Conservation (phyloP, 768 basidiomycete genomes). For the Austroboletus festivus region DNA sequence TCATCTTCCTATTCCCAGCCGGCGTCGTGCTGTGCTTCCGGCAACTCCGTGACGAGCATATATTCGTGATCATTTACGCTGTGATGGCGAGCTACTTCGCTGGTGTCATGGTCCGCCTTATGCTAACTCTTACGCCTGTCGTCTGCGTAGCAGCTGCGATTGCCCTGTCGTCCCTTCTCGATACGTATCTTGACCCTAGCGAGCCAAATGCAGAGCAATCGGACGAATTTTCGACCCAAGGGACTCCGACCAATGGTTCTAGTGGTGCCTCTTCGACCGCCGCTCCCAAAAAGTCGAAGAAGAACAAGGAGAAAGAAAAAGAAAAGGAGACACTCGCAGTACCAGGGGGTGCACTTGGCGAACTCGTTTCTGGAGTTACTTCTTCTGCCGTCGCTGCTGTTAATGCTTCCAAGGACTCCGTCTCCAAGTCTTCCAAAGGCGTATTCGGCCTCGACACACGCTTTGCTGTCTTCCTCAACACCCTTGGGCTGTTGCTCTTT, state of each 20-base stretch:
- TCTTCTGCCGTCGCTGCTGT: slow-evolving; percentile 31
- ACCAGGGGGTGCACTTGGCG: slow-evolving; percentile 36
- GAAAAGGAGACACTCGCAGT: slow-evolving; percentile 43
- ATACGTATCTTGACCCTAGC: slow-evolving; percentile 84
- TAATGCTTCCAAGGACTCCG: slow-evolving; percentile 4
- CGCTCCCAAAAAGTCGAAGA: slow-evolving; percentile 45
- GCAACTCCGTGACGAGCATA: slow-evolving; percentile 90
- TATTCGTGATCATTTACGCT: slow-evolving; percentile 98
- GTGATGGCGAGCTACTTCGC: slow-evolving; percentile 97
- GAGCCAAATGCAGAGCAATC: slow-evolving; percentile 49
- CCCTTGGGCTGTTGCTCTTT: slow-evolving; percentile 74
- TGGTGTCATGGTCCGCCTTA: slow-evolving; percentile 98
- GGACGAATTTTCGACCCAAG: slow-evolving; percentile 8
- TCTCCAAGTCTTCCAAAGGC: slow-evolving; percentile 41
- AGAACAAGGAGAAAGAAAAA: slow-evolving; percentile 42
- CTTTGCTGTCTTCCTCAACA: slow-evolving; percentile 67
- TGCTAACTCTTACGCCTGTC: slow-evolving; percentile 95
- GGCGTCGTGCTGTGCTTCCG: slow-evolving; percentile 94
- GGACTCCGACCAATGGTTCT: slow-evolving; percentile 1
- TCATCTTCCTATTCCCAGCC: slow-evolving; percentile 97
- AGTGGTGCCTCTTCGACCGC: slow-evolving; percentile 30
- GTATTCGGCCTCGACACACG: slow-evolving; percentile 88
- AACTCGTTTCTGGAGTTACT: slow-evolving; percentile 40
- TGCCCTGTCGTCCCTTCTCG: slow-evolving; percentile 81
- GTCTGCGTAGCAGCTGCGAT: slow-evolving; percentile 94